Evolutionary conservation across 805 yeast genomes (phyloP).

Genomic region (Candida xiaguanensis): DNA sequence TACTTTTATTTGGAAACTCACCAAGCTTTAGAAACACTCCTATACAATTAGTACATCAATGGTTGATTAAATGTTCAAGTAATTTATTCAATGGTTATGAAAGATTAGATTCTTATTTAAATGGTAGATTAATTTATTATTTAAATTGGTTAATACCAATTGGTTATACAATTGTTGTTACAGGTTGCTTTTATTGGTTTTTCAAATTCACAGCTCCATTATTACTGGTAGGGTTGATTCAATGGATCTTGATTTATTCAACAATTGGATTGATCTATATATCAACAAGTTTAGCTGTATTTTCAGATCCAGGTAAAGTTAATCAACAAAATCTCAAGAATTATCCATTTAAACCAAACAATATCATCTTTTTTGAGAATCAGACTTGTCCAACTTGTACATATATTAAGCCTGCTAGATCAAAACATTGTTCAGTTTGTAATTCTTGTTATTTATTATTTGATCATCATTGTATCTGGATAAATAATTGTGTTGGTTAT

Average conservation of each 20-base stretch:
- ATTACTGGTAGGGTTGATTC: constrained; percentile 9
- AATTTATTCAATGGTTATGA: constrained; percentile 3
- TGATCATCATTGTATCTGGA: constrained; percentile 66
- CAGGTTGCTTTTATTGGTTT: constrained; percentile 29
- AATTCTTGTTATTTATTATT: constrained; percentile 43
- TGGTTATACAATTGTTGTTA: constrained; percentile 35
- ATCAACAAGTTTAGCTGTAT: constrained; percentile 35
- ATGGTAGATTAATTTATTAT: constrained; percentile 12
- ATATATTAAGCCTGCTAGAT: constrained; percentile 50
- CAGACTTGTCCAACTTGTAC: constrained; percentile 47
- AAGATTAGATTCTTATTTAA: constrained; percentile 5
- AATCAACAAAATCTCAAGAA: constrained; percentile 20
- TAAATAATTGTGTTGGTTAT: constrained; percentile 71
- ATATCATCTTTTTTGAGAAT: constrained; percentile 49
- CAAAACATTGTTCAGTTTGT: constrained; percentile 66
- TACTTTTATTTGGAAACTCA: constrained; percentile 47
- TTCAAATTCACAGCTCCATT: constrained; percentile 23
- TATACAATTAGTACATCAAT: constrained; percentile 21
- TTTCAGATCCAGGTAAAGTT: constrained; percentile 42
- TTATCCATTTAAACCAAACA: constrained; percentile 28
- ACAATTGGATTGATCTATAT: constrained; percentile 29
- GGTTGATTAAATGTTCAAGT: background rate
- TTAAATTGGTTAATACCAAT: constrained; percentile 45
- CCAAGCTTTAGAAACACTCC: constrained; percentile 38
- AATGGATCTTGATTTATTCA: constrained; percentile 22